A percentile compares a stretch with the other conserved stretches of the same genome.
Conservation (phyloP, 441 rosid genomes). For the Pelargonium myrrhifolium region DNA sequence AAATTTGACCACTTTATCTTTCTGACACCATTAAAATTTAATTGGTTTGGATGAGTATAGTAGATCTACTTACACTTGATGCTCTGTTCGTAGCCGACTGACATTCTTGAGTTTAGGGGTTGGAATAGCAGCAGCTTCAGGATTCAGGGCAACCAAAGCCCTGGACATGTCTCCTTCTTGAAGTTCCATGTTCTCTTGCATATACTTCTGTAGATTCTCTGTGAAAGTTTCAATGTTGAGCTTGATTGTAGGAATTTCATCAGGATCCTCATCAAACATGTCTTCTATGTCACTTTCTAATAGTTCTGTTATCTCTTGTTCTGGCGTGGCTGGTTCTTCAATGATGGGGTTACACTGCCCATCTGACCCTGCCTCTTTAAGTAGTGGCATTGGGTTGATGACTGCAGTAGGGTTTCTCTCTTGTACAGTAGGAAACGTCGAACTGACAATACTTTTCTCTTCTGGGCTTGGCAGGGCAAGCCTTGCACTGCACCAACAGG, state of each 20-base stretch:
- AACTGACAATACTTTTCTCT: conserved; percentile 47
- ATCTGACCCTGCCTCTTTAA: conserved; percentile 19
- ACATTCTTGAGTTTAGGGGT: conserved; percentile 67
- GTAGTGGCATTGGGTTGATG: conserved; percentile 33
- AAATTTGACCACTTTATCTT: not conserved
- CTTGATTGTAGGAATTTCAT: conserved; percentile 73
- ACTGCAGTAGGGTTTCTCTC: conserved; percentile 28
- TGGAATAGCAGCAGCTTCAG: conserved; percentile 65
- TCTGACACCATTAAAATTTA: not conserved
- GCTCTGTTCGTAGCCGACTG: conserved; percentile 86
- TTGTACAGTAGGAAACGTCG: conserved; percentile 31
- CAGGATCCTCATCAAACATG: conserved; percentile 53
- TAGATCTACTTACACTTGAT: conserved; percentile 75
- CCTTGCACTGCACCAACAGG: conserved; percentile 66
- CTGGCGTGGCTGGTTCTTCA: conserved; percentile 82
- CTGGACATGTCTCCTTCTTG: conserved; percentile 73
- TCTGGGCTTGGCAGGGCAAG: conserved; percentile 92
- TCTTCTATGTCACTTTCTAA: conserved; percentile 69
- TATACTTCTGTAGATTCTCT: conserved; percentile 46
- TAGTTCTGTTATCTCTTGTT: conserved; percentile 37
- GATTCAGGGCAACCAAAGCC: conserved; percentile 83
- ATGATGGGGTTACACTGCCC: conserved; percentile 53
- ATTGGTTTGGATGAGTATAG: conserved; percentile 20
- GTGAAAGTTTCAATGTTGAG: conserved; percentile 62
- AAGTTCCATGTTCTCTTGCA: conserved; percentile 65